Evolutionary conservation across 179 eudicot species (phyloP).

Genomic region (Beta macrorhiza): DNA sequence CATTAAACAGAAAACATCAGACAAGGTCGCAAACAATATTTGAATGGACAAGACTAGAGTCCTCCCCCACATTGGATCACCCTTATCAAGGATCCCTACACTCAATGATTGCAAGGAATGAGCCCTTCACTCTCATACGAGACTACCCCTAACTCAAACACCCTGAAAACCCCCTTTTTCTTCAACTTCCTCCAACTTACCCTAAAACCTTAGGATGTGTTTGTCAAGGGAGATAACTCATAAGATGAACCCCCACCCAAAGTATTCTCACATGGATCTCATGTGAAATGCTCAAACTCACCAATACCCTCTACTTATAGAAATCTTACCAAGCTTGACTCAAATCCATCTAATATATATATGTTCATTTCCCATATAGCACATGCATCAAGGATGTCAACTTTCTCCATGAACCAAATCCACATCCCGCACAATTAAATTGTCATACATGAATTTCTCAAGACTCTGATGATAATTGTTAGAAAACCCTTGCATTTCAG

Average conservation of each 20-base stretch:
- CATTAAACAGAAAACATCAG: neutral
- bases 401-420: neutral
- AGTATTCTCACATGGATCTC: too few relatives aligned
- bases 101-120: neutral
- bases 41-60: neutral
- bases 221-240: too few relatives aligned
- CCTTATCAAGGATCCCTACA: neutral
- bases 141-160: neutral
- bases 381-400: neutral
- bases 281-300: too few relatives aligned
- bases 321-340: too few relatives aligned
- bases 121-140: neutral
- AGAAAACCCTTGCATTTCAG: too few relatives aligned
- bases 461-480: too few relatives aligned
- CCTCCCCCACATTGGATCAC: neutral
- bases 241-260: too few relatives aligned
- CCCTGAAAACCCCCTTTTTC: neutral
- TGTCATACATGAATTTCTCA: too few relatives aligned
- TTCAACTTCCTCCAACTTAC: neutral
- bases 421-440: neutral
- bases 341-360: too few relatives aligned
- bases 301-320: too few relatives aligned
- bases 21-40: neutral
- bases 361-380: too few relatives aligned
- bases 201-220: too few relatives aligned